Percentiles rank a stretch among this genome's conserved stretches.
These are phyloP conservation scores for Flaveria trinervia DNA, from an alignment of 129 eudicot genomes.

Conservation along the genomic window DNA sequence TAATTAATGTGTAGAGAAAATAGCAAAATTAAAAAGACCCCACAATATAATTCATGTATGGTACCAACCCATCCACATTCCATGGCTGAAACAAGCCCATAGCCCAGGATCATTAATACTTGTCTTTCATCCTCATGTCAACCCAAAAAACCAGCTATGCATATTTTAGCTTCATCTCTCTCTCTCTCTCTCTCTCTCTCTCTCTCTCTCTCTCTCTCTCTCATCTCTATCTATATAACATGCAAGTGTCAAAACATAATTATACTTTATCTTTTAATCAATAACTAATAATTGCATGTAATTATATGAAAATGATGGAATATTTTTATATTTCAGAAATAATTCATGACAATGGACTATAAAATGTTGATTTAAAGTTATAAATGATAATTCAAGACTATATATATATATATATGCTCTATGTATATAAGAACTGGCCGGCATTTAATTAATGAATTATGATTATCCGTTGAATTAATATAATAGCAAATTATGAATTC, in stretches of 20 bases:
- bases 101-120: slow-evolving; percentile 35
- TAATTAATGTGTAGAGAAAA: background rate
- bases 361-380: slow-evolving; percentile 5
- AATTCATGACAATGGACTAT: background rate
- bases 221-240: background rate
- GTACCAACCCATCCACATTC: slow-evolving; percentile 38
- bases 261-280: slow-evolving; percentile 6
- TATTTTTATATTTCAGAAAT: slow-evolving; percentile 7
- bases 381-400: background rate
- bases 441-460: background rate
- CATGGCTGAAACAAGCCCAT: slow-evolving; percentile 25
- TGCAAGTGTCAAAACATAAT: slow-evolving; percentile 21
- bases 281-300: slow-evolving; percentile 31
- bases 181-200: too few species aligned
- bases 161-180: slow-evolving; percentile 14
- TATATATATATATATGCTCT: background rate
- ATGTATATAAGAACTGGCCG: background rate
- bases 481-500: background rate
- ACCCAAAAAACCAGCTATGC: slow-evolving; percentile 38
- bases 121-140: slow-evolving; percentile 41
- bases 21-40: slow-evolving; percentile 14
- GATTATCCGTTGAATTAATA: background rate
- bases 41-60: slow-evolving; percentile 30
- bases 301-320: slow-evolving; percentile 26
- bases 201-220: too few species aligned